Evolutionary conservation across 2,329 filamentous ascomycete species (phyloP).

Genomic region (Talaromyces marneffei): DNA sequence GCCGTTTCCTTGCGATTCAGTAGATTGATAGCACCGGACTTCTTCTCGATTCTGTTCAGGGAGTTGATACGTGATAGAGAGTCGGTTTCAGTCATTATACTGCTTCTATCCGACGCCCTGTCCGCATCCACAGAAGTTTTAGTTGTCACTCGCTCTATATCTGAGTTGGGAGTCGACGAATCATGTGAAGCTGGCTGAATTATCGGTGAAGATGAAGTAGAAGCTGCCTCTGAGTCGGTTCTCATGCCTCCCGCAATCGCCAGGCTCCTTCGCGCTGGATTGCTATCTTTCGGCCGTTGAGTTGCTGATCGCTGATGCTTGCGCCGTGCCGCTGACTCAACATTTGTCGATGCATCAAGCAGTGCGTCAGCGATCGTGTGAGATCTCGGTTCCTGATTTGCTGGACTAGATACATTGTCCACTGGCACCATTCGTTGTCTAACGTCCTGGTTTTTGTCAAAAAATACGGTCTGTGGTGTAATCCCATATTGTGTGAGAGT

Average conservation of each 20-base stretch:
- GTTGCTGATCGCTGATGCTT: conserved; percentile 37
- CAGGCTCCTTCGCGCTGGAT: conserved; percentile 15
- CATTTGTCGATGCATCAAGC: conserved; percentile 83
- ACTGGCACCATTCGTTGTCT: conserved; percentile 30
- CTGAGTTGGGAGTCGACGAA: conserved; percentile 30
- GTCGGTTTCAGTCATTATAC: conserved; percentile 28
- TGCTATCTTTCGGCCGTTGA: conserved; percentile 33
- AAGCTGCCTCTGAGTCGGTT: conserved; percentile 24
- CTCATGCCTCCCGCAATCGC: conserved; percentile 20
- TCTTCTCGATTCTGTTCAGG: conserved; percentile 30
- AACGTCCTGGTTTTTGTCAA: conserved; percentile 66
- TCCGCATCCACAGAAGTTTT: conserved; percentile 24
- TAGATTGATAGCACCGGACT: conserved; percentile 55
- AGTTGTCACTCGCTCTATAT: conserved; percentile 22
- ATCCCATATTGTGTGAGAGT: conserved; percentile 69
- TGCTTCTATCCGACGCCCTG: conserved; percentile 25
- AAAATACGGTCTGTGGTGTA: conserved; percentile 83
- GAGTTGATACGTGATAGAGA: conserved; percentile 26
- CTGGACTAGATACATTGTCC: conserved; percentile 25
- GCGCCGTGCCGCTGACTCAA: conserved; percentile 58
- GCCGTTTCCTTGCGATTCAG: conserved; percentile 52
- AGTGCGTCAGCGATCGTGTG: conserved; percentile 87
- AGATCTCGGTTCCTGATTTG: conserved; percentile 40
- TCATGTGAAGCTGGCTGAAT: conserved; percentile 26
- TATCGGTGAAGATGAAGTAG: conserved; percentile 33